phyloP scores from a whole-genome alignment of 768 basidiomycete genomes.

The Termitomyces sp. region DNA sequence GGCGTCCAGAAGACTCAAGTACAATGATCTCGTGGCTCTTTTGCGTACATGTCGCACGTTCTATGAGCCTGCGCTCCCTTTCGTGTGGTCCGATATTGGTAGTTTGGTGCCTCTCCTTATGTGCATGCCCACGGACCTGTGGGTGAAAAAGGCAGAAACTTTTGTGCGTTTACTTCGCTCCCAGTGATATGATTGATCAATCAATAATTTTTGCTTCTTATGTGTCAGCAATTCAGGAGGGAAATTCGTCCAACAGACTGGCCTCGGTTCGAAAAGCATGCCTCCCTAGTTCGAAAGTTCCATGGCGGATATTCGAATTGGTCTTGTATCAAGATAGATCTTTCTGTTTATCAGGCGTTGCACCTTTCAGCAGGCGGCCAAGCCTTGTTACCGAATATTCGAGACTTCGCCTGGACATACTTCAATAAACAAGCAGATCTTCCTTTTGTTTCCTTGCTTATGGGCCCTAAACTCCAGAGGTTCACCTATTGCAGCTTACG shows the following conservation, averaged over 20 bases:
- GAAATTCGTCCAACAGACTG: neutral
- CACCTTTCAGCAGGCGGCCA: neutral
- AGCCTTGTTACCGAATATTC: neutral
- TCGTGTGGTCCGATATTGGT: neutral
- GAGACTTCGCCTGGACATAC: neutral
- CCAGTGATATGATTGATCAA: neutral
- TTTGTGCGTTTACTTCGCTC: neutral
- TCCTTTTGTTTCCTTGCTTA: no score
- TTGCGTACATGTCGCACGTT: neutral
- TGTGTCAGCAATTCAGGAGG: neutral
- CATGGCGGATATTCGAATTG: no score
- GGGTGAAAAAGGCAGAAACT: neutral
- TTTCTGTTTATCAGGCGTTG: neutral
- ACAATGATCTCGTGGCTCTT: neutral
- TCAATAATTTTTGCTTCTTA: no score
- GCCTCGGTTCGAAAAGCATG: neutral
- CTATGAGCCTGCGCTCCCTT: neutral
- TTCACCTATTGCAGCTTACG: no score
- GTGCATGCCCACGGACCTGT: neutral
- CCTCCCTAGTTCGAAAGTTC: neutral
- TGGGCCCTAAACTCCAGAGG: no score
- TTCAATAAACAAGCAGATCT: no score
- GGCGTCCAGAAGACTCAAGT: neutral
- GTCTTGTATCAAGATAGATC: no score
- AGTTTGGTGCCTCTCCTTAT: neutral